Base-by-base conservation (phyloP, 1,139 yeast genomes). In the Hyphopichia fennica region DNA sequence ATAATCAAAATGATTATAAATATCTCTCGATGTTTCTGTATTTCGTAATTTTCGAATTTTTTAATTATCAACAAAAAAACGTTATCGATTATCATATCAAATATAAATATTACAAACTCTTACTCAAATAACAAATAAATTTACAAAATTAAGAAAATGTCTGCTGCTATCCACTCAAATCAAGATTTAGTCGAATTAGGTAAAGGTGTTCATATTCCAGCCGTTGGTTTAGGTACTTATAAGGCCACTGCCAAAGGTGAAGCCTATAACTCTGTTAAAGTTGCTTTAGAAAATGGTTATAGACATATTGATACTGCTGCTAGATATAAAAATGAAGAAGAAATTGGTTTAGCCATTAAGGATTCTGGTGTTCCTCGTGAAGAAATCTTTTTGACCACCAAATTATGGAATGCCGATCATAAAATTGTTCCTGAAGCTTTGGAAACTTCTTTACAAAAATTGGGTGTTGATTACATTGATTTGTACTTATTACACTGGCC, bases 401-500 rank as follows among this genome's bases (percentile, higher is more conserved):
- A 89, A 63, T 71, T 88, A 50, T 84, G 90, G 87, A 77, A 82
- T 46, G 67, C 82, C 31, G 82, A 78, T 56, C 90, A 85, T 57
- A 72, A 75, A 52, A 69, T 79, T 41, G 84, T 83, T 20, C 83
- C 65, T 36, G 70, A 60, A 34, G 87, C 86, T 7, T 67, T 89
- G 43, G 78, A 83, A 39, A 66, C 61, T 39, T 83, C 95, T 2
- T 74, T 90, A 56, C 60, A 76, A 53, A 81, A 81, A 56, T 71
- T 90, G 52, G 84, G 84, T 2, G 66, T 87, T 52, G 95, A 87
- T 42, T 90, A 90, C 56, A 83, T 90, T 44, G 97, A 90, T 60
- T 72, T 90, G 53, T 84, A 84, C 62, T 75, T 90, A 60, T 77
- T 88, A 57, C 97, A 91, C 67, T 89, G 96, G 96, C 97, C 97